phyloP scores from a whole-genome alignment of 2,329 filamentous ascomycete species.

The Pestalotiopsis sp. region DNA sequence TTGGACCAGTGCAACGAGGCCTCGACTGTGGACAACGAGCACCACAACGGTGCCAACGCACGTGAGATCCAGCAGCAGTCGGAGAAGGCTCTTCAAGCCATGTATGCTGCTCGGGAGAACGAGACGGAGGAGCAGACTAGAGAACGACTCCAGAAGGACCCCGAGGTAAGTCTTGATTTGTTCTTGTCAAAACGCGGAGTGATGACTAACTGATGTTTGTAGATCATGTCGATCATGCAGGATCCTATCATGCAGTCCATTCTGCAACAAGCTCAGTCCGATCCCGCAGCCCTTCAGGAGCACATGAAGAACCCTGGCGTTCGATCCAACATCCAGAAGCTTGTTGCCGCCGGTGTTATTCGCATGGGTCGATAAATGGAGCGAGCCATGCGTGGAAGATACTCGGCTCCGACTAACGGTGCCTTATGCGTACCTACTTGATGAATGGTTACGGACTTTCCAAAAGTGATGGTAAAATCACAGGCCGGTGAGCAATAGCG shows the following conservation, averaged over 20 bases:
- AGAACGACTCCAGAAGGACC: constrained; percentile 85
- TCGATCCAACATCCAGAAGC: constrained; percentile 86
- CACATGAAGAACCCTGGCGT: constrained; percentile 95
- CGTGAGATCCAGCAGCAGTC: constrained; percentile 93
- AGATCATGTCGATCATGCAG: constrained; percentile 87
- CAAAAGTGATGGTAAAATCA: background rate
- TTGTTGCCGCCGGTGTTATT: constrained; percentile 91
- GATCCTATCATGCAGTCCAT: constrained; percentile 98
- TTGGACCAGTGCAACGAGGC: constrained; percentile 88
- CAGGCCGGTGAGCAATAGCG: background rate
- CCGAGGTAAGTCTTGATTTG: constrained; percentile 67
- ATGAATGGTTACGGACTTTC: background rate
- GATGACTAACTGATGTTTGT: constrained; percentile 3
- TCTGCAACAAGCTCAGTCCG: constrained; percentile 91
- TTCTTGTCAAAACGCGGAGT: background rate
- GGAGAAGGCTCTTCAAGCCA: constrained; percentile 86
- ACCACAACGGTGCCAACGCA: constrained; percentile 71
- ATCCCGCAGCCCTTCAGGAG: constrained; percentile 89
- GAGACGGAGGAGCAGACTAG: constrained; percentile 96
- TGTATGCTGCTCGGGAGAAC: constrained; percentile 87
- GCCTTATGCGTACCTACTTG: background rate
- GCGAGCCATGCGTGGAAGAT: background rate
- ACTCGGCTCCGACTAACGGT: background rate
- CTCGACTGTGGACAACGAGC: constrained; percentile 69
- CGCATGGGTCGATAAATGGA: constrained; percentile 57